Evolutionary conservation across 257 asterid genomes (phyloP).

Genomic region (Osmanthus fragrans): DNA sequence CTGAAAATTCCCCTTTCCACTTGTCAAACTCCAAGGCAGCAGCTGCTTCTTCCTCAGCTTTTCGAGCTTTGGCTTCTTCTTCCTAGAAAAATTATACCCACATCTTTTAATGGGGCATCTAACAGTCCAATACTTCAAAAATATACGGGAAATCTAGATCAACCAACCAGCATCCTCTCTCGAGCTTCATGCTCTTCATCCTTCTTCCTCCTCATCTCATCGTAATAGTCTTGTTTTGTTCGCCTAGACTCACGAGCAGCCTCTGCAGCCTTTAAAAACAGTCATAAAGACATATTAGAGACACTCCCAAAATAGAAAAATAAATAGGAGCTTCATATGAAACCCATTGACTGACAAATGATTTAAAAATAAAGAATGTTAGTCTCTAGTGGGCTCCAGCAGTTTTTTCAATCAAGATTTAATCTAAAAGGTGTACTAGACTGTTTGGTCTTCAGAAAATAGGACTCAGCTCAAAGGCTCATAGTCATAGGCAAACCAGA

Average conservation of each 20-base stretch:
- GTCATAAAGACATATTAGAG: slow-evolving; percentile 13
- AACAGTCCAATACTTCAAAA: background rate
- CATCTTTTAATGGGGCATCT: slow-evolving; percentile 2
- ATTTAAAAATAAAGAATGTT: background rate
- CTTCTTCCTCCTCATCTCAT: slow-evolving; percentile 88
- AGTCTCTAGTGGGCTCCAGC: slow-evolving; percentile 10
- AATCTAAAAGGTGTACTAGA: background rate
- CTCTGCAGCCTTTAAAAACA: slow-evolving; percentile 73
- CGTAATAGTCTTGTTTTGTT: slow-evolving; percentile 86
- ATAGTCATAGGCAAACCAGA: slow-evolving; percentile 8
- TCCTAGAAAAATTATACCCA: slow-evolving; percentile 53
- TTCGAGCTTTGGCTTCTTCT: slow-evolving; percentile 87
- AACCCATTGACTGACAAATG: background rate
- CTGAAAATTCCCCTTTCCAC: slow-evolving; percentile 93
- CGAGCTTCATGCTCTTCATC: slow-evolving; percentile 98
- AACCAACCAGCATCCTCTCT: slow-evolving; percentile 80
- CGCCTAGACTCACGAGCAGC: slow-evolving; percentile 70
- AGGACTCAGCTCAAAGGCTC: background rate
- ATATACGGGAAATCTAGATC: slow-evolving; percentile 4
- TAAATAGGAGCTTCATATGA: background rate
- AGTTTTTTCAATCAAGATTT: background rate
- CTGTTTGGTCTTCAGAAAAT: background rate
- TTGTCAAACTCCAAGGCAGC: slow-evolving; percentile 90
- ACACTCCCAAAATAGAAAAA: background rate
- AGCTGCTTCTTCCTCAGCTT: slow-evolving; percentile 92